Percentiles rank a stretch among this genome's conserved stretches.
Evolutionary conservation across 1,139 yeast species (phyloP).

Genomic region (Protomyces inundatus): DNA sequence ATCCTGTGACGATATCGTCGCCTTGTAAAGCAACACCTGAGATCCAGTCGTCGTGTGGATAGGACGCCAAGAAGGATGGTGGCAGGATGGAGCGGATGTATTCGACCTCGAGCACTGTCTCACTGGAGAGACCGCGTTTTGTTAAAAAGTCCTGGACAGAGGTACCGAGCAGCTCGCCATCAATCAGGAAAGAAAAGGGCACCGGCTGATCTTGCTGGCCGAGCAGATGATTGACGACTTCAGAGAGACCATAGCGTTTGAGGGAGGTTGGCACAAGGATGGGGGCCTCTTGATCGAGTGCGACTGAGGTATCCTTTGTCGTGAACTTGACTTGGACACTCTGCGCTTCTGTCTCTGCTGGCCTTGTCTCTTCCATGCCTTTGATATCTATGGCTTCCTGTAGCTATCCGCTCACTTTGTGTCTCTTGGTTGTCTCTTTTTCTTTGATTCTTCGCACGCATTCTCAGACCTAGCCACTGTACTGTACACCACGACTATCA

Average conservation of each 20-base stretch:
- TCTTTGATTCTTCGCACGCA: neutral
- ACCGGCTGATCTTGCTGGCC: slow-evolving; percentile 51
- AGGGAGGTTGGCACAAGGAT: slow-evolving; percentile 79
- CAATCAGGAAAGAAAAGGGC: slow-evolving; percentile 84
- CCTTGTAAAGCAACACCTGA: slow-evolving; percentile 57
- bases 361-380: neutral
- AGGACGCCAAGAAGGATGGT: slow-evolving; percentile 83
- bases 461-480: too few species aligned
- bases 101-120: slow-evolving; percentile 72
- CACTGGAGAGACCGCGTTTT: slow-evolving; percentile 72
- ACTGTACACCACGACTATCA: too few species aligned
- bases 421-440: neutral
- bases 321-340: slow-evolving; percentile 37
- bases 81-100: slow-evolving; percentile 91
- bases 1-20: slow-evolving; percentile 59
- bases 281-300: slow-evolving; percentile 59
- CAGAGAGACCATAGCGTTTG: slow-evolving; percentile 87
- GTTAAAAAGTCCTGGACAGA: slow-evolving; percentile 75
- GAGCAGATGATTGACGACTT: slow-evolving; percentile 84
- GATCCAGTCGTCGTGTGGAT: slow-evolving; percentile 93
- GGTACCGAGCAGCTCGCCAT: slow-evolving; percentile 60
- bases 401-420: neutral
- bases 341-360: neutral
- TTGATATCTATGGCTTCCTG: neutral
- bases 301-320: slow-evolving; percentile 77